phyloP scores from a whole-genome alignment of 805 yeast genomes.

The Hanseniaspora pseudoguilliermondii region DNA sequence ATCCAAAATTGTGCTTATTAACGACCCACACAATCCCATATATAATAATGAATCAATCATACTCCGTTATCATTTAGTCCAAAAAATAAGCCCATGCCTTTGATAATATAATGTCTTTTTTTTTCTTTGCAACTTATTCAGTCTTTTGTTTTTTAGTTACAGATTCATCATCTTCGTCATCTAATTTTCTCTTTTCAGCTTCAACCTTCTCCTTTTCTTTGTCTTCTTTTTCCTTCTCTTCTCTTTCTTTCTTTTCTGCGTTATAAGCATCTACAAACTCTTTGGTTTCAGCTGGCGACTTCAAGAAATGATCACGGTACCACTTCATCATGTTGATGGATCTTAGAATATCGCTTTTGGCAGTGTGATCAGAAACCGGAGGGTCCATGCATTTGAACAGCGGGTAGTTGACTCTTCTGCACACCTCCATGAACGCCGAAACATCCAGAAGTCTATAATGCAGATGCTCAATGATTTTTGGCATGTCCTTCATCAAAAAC shows the following conservation, averaged over 20 bases:
- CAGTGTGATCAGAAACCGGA: conserved; percentile 70
- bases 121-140: neutral
- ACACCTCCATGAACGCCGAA: conserved; percentile 70
- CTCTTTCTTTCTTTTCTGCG: conserved; percentile 6
- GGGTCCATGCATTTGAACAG: conserved; percentile 33
- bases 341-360: conserved; percentile 75
- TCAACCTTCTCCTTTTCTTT: neutral
- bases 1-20: neutral
- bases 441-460: conserved; percentile 84
- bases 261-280: conserved; percentile 4
- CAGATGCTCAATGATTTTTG: conserved; percentile 46
- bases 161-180: conserved; percentile 1
- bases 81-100: neutral
- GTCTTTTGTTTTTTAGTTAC: conserved; percentile 3
- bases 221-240: neutral
- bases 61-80: neutral
- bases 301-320: conserved; percentile 57
- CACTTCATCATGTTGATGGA: conserved; percentile 73
- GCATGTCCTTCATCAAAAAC: conserved; percentile 75
- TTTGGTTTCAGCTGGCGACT: conserved; percentile 17
- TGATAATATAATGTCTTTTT: neutral
- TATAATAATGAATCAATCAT: neutral
- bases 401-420: conserved; percentile 60
- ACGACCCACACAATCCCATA: neutral
- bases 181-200: neutral